phyloP scores from a whole-genome alignment of 305 asterid genomes.

The Rubia peregrina region DNA sequence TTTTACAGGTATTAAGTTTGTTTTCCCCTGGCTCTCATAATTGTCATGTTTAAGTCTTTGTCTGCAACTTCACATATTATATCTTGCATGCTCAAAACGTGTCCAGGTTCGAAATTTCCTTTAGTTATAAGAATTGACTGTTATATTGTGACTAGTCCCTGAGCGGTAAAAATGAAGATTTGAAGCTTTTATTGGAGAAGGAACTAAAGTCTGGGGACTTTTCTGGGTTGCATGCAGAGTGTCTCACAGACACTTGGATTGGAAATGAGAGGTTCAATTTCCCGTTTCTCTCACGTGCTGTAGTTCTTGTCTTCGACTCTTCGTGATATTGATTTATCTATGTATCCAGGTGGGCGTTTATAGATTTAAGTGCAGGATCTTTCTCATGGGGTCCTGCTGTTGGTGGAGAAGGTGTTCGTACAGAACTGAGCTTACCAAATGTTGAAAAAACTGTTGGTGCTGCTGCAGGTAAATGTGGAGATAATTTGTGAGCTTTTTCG shows the following conservation, averaged over 20 bases:
- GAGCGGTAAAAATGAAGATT: constrained; percentile 65
- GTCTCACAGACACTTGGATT: constrained; percentile 91
- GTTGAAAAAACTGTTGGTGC: constrained; percentile 94
- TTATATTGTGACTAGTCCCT: constrained; percentile 41
- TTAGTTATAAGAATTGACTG: constrained; percentile 13
- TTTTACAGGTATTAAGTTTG: constrained; percentile 60
- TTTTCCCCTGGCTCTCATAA: not conserved
- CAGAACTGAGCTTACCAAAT: constrained; percentile 85
- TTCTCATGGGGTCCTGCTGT: constrained; percentile 99
- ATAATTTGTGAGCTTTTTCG: not conserved
- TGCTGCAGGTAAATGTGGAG: constrained; percentile 58
- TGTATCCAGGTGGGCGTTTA: constrained; percentile 87
- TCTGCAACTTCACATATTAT: not conserved
- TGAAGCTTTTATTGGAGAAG: constrained; percentile 57
- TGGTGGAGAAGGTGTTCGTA: constrained; percentile 99
- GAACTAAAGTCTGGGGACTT: constrained; percentile 77
- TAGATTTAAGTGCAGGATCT: constrained; percentile 95
- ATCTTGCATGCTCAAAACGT: not conserved
- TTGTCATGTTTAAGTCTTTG: not conserved
- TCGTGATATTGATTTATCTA: constrained; percentile 22
- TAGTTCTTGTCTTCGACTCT: constrained; percentile 3
- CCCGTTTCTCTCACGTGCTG: not conserved
- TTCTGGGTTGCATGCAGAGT: constrained; percentile 74
- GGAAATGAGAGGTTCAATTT: constrained; percentile 63
- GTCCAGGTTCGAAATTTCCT: not conserved